Evolutionary conservation across 257 asterid genomes (phyloP).

Genomic region (Osmanthus fragrans): DNA sequence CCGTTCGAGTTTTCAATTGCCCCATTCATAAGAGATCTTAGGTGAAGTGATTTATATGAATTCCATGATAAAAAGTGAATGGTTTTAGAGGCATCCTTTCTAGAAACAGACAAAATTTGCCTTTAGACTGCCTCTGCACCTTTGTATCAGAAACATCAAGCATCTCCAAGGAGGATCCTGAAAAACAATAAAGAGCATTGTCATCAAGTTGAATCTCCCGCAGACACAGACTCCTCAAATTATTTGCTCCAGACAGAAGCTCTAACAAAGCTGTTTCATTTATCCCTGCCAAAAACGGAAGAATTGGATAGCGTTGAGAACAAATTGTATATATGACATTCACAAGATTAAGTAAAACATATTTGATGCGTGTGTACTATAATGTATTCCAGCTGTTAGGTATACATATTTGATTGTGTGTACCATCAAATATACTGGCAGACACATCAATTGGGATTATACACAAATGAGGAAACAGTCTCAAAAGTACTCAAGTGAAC

Average conservation of each 20-base stretch:
- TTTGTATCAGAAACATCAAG: slow-evolving; percentile 84
- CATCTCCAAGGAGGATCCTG: slow-evolving; percentile 71
- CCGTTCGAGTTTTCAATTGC: slow-evolving; percentile 8
- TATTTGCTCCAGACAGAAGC: slow-evolving; percentile 55
- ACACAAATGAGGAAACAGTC: not conserved
- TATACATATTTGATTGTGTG: not conserved
- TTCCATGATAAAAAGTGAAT: not conserved
- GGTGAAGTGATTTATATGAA: not conserved
- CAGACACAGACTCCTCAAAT: slow-evolving; percentile 66
- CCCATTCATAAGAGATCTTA: not conserved
- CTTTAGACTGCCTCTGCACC: slow-evolving; percentile 42
- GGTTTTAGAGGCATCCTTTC: slow-evolving; percentile 11
- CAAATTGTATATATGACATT: not conserved
- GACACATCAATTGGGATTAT: not conserved
- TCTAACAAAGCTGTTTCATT: slow-evolving; percentile 45
- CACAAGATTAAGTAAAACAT: not conserved
- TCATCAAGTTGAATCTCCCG: slow-evolving; percentile 63
- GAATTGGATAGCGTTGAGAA: slow-evolving; percentile 10
- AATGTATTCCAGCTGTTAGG: not conserved
- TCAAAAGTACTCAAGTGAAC: not conserved
- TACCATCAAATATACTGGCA: not conserved
- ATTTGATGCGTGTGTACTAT: not conserved
- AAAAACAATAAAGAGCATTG: slow-evolving; percentile 52
- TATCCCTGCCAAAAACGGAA: slow-evolving; percentile 50
- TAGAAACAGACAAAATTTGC: slow-evolving; percentile 10